These are phyloP conservation scores for Colletotrichum sp. DNA, from an alignment of 2,329 filamentous ascomycete species.

Conservation along the genomic window DNA sequence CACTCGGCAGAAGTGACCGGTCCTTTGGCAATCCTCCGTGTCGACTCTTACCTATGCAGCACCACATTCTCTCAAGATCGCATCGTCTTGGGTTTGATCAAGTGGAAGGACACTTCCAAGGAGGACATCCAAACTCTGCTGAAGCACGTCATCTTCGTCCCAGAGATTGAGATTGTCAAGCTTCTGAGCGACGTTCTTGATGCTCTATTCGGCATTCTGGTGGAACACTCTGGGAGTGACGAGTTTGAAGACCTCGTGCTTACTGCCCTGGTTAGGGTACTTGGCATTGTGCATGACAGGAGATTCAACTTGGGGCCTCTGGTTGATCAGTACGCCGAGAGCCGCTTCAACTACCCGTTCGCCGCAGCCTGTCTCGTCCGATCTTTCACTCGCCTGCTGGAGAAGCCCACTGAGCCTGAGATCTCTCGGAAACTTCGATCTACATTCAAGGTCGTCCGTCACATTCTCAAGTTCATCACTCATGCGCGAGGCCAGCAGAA, in stretches of 20 bases:
- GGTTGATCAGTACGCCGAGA: slow-evolving; percentile 90
- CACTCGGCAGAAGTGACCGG: slow-evolving; percentile 78
- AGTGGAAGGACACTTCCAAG: slow-evolving; percentile 80
- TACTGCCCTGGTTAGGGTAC: slow-evolving; percentile 83
- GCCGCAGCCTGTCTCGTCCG: slow-evolving; percentile 87
- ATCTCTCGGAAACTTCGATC: slow-evolving; percentile 84
- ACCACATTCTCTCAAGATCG: slow-evolving; percentile 95
- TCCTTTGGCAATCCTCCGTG: slow-evolving; percentile 77
- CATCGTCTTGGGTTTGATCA: slow-evolving; percentile 80
- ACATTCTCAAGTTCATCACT: slow-evolving; percentile 94
- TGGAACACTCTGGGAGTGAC: slow-evolving; percentile 89
- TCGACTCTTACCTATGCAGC: slow-evolving; percentile 91
- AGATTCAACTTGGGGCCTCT: slow-evolving; percentile 90
- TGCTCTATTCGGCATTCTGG: slow-evolving; percentile 87
- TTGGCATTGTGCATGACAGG: slow-evolving; percentile 93
- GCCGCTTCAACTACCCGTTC: slow-evolving; percentile 90
- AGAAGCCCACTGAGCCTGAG: slow-evolving; percentile 82
- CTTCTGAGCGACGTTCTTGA: slow-evolving; percentile 88
- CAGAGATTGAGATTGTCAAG: slow-evolving; percentile 98
- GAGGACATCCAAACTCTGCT: slow-evolving; percentile 77
- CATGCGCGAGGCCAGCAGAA: slow-evolving; percentile 87
- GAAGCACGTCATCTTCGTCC: slow-evolving; percentile 87
- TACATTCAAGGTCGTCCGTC: slow-evolving; percentile 92
- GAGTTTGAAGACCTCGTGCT: slow-evolving; percentile 95
- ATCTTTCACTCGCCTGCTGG: slow-evolving; percentile 83